These are phyloP conservation scores for Simmondsia chinensis DNA, from an alignment of 148 eudicot genomes.

Conservation along the genomic window DNA sequence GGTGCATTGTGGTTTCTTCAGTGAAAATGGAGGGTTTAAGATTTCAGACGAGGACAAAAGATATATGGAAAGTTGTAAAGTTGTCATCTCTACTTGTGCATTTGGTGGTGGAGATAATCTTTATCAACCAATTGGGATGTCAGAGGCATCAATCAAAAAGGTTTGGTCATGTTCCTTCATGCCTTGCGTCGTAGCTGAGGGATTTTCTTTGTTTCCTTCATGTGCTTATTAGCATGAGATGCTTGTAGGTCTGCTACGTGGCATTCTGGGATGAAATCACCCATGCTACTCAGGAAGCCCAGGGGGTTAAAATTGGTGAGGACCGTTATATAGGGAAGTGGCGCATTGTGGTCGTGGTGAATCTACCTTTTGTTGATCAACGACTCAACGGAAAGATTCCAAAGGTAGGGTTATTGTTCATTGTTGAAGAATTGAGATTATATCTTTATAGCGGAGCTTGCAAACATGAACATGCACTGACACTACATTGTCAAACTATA, in stretches of 20 bases:
- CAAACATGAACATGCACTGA: too few species aligned
- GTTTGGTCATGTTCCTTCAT: conserved; percentile 18
- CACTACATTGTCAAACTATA: too few species aligned
- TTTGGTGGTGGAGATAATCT: conserved; percentile 99
- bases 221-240: conserved; percentile 7
- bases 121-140: conserved; percentile 98
- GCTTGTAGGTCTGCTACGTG: conserved; percentile 83
- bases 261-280: conserved; percentile 98
- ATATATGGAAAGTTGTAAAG: conserved; percentile 68
- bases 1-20: conserved; percentile 90
- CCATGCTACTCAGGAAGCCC: conserved; percentile 58
- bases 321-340: conserved; percentile 72
- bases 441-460: too few species aligned
- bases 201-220: not conserved
- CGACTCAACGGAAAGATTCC: conserved; percentile 96
- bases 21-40: conserved; percentile 78
- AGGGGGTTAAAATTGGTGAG: conserved; percentile 51
- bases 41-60: conserved; percentile 71
- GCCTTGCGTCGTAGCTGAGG: not conserved
- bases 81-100: conserved; percentile 94
- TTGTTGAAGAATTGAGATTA: too few species aligned
- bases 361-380: conserved; percentile 89
- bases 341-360: conserved; percentile 72
- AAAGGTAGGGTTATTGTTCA: conserved; percentile 39
- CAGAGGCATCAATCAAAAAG: conserved; percentile 64